A percentile compares a stretch with the other conserved stretches of the same genome.
Conservation (phyloP, 768 basidiomycete genomes). For the Amanita thiersii region DNA sequence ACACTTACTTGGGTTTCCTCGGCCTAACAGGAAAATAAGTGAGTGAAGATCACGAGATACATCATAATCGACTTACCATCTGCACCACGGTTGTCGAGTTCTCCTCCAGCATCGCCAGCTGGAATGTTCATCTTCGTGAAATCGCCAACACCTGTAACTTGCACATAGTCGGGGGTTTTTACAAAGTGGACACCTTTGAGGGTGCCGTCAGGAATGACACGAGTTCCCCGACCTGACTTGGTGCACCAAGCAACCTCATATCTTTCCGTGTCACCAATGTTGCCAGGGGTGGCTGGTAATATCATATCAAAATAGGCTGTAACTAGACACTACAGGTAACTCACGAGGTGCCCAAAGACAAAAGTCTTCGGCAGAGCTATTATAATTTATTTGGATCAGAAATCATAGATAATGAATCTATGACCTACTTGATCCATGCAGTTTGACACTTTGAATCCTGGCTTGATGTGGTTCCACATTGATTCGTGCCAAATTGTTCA, state of each 20-base stretch:
- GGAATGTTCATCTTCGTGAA: slow-evolving; percentile 60
- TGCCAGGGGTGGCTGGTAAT: slow-evolving; percentile 27
- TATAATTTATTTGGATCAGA: too few species aligned
- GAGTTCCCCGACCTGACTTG: slow-evolving; percentile 62
- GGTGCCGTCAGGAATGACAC: slow-evolving; percentile 61
- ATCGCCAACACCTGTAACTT: slow-evolving; percentile 57
- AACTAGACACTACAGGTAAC: slow-evolving; percentile 13
- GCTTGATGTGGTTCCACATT: too few species aligned
- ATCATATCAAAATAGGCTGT: background rate
- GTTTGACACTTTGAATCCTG: too few species aligned
- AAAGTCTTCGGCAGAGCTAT: slow-evolving; percentile 55
- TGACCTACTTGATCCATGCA: too few species aligned
- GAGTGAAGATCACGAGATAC: background rate
- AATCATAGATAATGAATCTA: too few species aligned
- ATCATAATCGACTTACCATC: slow-evolving; percentile 30
- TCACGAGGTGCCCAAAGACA: slow-evolving; percentile 60
- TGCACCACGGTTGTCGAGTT: slow-evolving; percentile 67
- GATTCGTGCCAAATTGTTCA: slow-evolving; percentile 59
- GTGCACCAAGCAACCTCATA: slow-evolving; percentile 72
- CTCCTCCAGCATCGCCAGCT: slow-evolving; percentile 51
- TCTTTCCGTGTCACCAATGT: slow-evolving; percentile 63
- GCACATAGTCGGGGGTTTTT: slow-evolving; percentile 56
- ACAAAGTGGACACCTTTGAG: slow-evolving; percentile 65
- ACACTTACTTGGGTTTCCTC: slow-evolving; percentile 37
- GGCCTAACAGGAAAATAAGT: slow-evolving; percentile 15